Evolutionary conservation across 495 filamentous ascomycete genomes (phyloP).

Genomic region (Aspergillus biplanus): DNA sequence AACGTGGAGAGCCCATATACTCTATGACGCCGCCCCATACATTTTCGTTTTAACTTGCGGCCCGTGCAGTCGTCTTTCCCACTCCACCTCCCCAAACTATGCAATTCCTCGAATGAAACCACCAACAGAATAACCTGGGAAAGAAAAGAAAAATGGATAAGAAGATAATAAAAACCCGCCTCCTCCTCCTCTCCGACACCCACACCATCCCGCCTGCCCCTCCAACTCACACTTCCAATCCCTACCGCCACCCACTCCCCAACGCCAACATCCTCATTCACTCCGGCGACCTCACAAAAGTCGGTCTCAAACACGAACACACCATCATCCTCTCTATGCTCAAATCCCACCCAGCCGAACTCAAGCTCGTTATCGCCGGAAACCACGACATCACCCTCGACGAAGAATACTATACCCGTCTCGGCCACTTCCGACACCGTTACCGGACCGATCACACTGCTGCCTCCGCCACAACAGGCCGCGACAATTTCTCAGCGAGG

Average conservation of each 20-base stretch:
- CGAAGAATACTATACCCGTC: conserved; percentile 46
- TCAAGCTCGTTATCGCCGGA: conserved; percentile 81
- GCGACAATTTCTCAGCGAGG: not conserved
- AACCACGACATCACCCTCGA: conserved; percentile 82
- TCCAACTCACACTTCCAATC: conserved; percentile 22
- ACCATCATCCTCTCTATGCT: conserved; percentile 57
- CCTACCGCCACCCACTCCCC: conserved; percentile 55
- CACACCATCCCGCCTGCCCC: conserved; percentile 49
- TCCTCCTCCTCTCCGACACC: conserved; percentile 68
- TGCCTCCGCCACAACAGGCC: not conserved
- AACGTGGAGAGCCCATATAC: not conserved
- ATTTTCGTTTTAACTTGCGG: too few species aligned
- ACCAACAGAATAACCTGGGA: not conserved
- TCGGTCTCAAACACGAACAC: conserved; percentile 61
- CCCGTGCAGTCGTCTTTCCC: not conserved
- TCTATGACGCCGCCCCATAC: too few species aligned
- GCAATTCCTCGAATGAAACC: too few species aligned
- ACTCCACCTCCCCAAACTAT: not conserved
- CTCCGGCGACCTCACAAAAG: conserved; percentile 72
- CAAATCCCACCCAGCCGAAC: conserved; percentile 56
- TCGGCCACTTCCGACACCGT: conserved; percentile 39
- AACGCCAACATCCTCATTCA: conserved; percentile 69
- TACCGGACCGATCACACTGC: conserved; percentile 25
- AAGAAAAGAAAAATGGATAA: not conserved
- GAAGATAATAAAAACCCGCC: conserved; percentile 43